Evolutionary conservation across 495 filamentous ascomycete species (phyloP), one percentile per base, ranked within the genome.

Genomic region (Lepraria neglecta): DNA sequence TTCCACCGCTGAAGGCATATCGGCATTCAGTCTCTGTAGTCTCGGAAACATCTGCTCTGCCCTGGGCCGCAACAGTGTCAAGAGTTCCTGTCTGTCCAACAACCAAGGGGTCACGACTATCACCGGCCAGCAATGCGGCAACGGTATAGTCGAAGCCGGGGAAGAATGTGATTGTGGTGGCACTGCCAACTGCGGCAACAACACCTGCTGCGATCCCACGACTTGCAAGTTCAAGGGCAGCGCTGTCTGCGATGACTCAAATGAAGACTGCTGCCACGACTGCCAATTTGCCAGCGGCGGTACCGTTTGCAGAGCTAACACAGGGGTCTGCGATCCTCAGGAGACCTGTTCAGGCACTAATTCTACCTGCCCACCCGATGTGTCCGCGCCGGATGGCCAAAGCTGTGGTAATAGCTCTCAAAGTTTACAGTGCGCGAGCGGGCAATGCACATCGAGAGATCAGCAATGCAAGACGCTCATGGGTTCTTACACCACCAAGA

Each of bases 151-250:
- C 45, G 94, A 98, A 72, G 73, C 79, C 11, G 94, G 90, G 64
- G 94, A 98, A 73, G 88, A 98, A 17, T 98, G 94, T 73, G 94
- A 98, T 74, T 98, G 94, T 69, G 95, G 94, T 57, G 94, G 92
- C 46, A 71, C 71, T 7, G 73, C 75, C 35, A 81, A 81, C 46
- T 98, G 94, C 71, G 82, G 76, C 19, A 72, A 77, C 65, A 90
- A 98, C 72, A 60, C 67, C 30, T 98, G 94, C 77, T 98, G 94
- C 72, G 80, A 98, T 66, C 73, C 91, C 3, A 83, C 72, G 6
- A 97, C 95, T 14, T 98, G 94, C 82, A 90, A 88, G 72, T 97
- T 95, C 78, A 88, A 80, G 56, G 69, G 74, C 53, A 79, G 74
- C 42, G 83, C 91, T 46, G 84, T 91, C 24, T 98, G 94, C 71